phyloP scores from a whole-genome alignment of 441 rosid species.

The Melastoma candidum region DNA sequence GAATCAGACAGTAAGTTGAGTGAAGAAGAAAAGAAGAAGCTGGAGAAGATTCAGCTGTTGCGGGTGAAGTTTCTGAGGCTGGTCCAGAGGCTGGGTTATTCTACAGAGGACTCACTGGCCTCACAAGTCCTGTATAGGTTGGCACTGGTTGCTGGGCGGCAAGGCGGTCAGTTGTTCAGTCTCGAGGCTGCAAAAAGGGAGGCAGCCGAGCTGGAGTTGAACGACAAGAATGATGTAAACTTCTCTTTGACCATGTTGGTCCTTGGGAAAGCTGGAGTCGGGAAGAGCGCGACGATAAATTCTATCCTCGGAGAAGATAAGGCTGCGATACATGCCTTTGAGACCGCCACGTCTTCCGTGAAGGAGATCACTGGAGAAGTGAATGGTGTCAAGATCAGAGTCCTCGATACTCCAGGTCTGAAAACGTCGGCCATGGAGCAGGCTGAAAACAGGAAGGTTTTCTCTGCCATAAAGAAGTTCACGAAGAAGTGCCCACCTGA shows the following conservation, averaged over 20 bases:
- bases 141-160: conserved; percentile 70
- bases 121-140: conserved; percentile 80
- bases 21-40: conserved; percentile 71
- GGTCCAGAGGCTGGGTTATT: conserved; percentile 63
- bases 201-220: conserved; percentile 67
- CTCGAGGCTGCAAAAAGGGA: conserved; percentile 68
- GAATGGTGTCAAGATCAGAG: conserved; percentile 59
- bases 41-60: conserved; percentile 64
- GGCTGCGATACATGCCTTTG: conserved; percentile 60
- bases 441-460: conserved; percentile 32
- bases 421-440: conserved; percentile 73
- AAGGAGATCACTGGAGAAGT: conserved; percentile 58
- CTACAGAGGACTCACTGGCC: conserved; percentile 68
- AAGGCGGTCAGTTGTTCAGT: conserved; percentile 50
- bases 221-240: conserved; percentile 46
- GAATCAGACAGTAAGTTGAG: conserved; percentile 52
- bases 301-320: conserved; percentile 72
- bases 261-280: conserved; percentile 91
- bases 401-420: conserved; percentile 80
- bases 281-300: conserved; percentile 88
- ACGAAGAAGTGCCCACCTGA: not conserved
- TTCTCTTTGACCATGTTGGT: conserved; percentile 68
- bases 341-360: conserved; percentile 54
- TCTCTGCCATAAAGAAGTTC: conserved; percentile 7
- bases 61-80: conserved; percentile 84